These are phyloP conservation scores for Cryphonectria carpinicola DNA, from an alignment of 2,329 filamentous ascomycete genomes.

Conservation along the genomic window DNA sequence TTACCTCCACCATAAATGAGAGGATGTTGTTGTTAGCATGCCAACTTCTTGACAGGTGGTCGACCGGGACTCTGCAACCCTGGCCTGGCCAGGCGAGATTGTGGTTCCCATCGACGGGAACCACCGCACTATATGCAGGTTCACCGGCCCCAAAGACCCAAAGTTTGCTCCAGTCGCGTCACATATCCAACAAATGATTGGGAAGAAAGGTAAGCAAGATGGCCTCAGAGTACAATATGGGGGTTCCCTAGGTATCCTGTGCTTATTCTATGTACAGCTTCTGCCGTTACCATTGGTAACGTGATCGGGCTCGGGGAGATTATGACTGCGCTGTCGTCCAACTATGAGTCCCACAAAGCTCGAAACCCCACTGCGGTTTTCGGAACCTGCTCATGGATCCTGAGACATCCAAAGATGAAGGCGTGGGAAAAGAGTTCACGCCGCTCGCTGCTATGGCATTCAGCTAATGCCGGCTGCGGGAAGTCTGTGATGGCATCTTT, in stretches of 20 bases:
- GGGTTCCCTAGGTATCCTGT: not conserved
- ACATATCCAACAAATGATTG: not conserved
- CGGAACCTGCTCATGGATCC: not conserved
- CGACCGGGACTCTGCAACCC: not conserved
- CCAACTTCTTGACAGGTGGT: not conserved
- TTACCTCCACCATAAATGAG: not conserved
- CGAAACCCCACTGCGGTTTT: not conserved
- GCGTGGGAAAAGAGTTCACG: not conserved
- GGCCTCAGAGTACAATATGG: not conserved
- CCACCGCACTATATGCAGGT: not conserved
- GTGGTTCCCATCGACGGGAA: not conserved
- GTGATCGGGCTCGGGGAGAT: not conserved
- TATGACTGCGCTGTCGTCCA: not conserved
- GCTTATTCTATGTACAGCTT: not conserved
- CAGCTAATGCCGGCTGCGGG: constrained; percentile 25
- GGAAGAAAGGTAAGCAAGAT: not conserved
- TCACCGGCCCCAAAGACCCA: not conserved
- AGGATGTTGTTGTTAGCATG: not conserved
- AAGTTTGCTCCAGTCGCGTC: not conserved
- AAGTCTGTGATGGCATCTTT: constrained; percentile 28
- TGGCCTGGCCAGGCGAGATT: not conserved
- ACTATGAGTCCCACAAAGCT: not conserved
- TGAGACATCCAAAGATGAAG: not conserved
- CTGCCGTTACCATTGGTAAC: not conserved
- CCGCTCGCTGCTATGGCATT: not conserved